These are phyloP conservation scores for Salvia splendens DNA, from an alignment of 257 asterid species.

Conservation along the genomic window DNA sequence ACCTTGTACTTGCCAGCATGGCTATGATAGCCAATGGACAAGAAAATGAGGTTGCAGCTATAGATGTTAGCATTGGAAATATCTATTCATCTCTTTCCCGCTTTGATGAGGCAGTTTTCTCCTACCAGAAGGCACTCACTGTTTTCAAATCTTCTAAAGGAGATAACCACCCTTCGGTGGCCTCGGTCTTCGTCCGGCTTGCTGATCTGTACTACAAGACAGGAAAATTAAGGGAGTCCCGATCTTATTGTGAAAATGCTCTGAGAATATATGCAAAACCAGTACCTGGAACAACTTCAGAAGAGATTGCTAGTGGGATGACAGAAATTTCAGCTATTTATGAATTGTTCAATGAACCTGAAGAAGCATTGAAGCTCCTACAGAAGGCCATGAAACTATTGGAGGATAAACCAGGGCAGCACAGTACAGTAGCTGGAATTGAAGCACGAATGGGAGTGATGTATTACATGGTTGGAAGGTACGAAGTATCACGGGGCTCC, in stretches of 20 bases:
- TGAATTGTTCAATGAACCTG: constrained; percentile 91
- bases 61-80: constrained; percentile 95
- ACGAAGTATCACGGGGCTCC: constrained; percentile 80
- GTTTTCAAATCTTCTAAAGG: constrained; percentile 97
- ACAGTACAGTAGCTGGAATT: constrained; percentile 90
- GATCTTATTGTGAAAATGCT: constrained; percentile 94
- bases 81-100: constrained; percentile 88
- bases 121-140: constrained; percentile 97
- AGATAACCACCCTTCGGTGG: constrained; percentile 90
- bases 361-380: constrained; percentile 85
- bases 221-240: constrained; percentile 86
- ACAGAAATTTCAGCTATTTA: constrained; percentile 89
- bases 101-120: constrained; percentile 94
- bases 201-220: constrained; percentile 93
- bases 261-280: constrained; percentile 83
- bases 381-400: constrained; percentile 83
- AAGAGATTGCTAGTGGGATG: constrained; percentile 94
- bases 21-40: constrained; percentile 97
- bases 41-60: constrained; percentile 90
- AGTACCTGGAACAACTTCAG: constrained; percentile 82
- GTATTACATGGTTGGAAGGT: constrained; percentile 83
- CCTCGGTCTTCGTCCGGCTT: constrained; percentile 90
- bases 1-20: constrained; percentile 98
- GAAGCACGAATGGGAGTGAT: constrained; percentile 96
- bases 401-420: constrained; percentile 98